Conservation (phyloP, 108 stramenopile genomes). For the Fistulifera pelliculosa region DNA sequence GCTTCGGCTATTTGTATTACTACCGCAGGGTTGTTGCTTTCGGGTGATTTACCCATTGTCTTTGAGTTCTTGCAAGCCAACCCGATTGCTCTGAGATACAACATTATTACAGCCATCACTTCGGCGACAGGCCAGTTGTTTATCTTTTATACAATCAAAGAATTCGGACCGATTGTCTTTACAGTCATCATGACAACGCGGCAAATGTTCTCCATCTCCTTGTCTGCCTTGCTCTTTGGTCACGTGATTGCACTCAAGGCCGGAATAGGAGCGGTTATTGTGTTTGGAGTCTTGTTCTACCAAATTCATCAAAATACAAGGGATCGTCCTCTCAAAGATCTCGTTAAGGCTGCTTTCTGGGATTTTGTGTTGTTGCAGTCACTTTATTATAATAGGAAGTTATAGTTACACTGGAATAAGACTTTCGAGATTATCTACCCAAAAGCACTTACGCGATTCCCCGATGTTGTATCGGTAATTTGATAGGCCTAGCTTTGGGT, state of each 20-base stretch:
- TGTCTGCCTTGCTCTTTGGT: slow-evolving; percentile 85
- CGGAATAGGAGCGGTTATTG: slow-evolving; percentile 72
- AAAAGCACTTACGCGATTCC: too few relatives aligned
- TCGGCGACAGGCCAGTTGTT: slow-evolving; percentile 92
- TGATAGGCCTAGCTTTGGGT: too few relatives aligned
- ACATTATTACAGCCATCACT: slow-evolving; percentile 91
- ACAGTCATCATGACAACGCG: slow-evolving; percentile 99
- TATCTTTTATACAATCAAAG: slow-evolving; percentile 97
- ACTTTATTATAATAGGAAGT: too few relatives aligned
- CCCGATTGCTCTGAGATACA: slow-evolving; percentile 79
- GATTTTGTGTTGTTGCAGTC: too few relatives aligned
- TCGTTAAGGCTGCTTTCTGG: too few relatives aligned
- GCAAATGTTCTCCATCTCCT: slow-evolving; percentile 92
- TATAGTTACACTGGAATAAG: too few relatives aligned
- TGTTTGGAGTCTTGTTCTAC: slow-evolving; percentile 92
- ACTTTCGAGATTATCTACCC: too few relatives aligned
- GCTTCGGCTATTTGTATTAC: slow-evolving; percentile 92
- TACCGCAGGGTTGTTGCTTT: slow-evolving; percentile 75
- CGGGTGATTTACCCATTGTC: slow-evolving; percentile 87
- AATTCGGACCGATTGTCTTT: slow-evolving; percentile 98
- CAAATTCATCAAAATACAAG: slow-evolving; percentile 76
- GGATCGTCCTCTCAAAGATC: too few relatives aligned
- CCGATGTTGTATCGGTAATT: too few relatives aligned
- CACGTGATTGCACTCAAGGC: slow-evolving; percentile 73
- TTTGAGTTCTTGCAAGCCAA: slow-evolving; percentile 85